These are phyloP conservation scores for Casuarina equisetifolia DNA, from an alignment of 306 rosid species.

Conservation along the genomic window DNA sequence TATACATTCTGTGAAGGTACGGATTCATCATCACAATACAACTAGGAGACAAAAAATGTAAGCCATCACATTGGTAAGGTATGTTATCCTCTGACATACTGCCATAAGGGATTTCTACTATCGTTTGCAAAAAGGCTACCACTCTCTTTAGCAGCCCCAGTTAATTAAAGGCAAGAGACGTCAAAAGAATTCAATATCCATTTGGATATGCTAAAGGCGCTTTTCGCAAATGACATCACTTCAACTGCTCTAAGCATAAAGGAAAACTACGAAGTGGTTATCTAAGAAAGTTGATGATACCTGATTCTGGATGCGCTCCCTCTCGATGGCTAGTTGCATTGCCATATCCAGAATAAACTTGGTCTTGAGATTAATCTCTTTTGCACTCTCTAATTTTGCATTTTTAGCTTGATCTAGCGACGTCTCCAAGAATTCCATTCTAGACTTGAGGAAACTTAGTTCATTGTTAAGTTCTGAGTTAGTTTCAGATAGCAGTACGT, in stretches of 20 bases:
- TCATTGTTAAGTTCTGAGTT: conserved; percentile 64
- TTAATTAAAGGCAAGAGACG: background rate
- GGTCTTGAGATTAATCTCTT: conserved; percentile 56
- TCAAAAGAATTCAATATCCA: conserved; percentile 8
- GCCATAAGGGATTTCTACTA: background rate
- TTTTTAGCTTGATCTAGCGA: conserved; percentile 58
- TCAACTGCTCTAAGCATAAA: conserved; percentile 4
- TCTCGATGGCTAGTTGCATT: conserved; percentile 58
- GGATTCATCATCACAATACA: background rate
- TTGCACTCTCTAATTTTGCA: conserved; percentile 46
- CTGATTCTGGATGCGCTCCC: conserved; percentile 78
- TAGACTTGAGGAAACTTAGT: conserved; percentile 54
- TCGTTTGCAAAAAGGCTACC: background rate
- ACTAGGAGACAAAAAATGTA: background rate
- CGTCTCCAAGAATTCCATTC: conserved; percentile 52
- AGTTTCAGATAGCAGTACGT: conserved; percentile 56
- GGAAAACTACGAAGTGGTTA: conserved; percentile 1
- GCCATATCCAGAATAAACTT: conserved; percentile 77
- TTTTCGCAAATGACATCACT: background rate
- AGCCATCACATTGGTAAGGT: conserved; percentile 3
- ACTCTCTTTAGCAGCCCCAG: background rate
- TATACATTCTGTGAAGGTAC: background rate
- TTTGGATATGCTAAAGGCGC: background rate
- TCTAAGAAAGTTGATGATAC: conserved; percentile 36
- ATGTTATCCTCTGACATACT: background rate